Evolutionary conservation across 768 basidiomycete genomes (phyloP), one percentile per base, ranked within the genome.

Genomic region (Trametes maxima): DNA sequence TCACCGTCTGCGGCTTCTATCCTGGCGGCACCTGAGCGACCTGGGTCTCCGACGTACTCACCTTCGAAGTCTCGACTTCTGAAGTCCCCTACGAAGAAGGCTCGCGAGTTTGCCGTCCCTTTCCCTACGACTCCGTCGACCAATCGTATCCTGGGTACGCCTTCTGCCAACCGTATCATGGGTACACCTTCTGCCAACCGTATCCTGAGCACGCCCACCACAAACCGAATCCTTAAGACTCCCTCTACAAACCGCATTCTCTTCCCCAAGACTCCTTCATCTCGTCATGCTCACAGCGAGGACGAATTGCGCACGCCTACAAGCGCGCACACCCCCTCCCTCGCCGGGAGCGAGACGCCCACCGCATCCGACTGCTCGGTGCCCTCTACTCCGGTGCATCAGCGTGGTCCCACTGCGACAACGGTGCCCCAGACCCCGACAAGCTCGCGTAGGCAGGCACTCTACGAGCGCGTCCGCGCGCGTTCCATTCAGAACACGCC

Each of bases 401-500:
- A 88, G 70, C 78, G 79, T 54, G 87, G 85, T 14, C 49, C 78
- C 35, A 72, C 77, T 50, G 84, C 85, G 1, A 65, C 75, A 45
- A 88, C 88, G 1, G 80, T 82, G 25, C 83, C 87, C 5, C 74
- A 84, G 64, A 92, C 90, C 5, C 90, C 91, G 1, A 83, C 83
- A 16, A 86, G 86, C 37, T 88, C 92, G 37, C 82, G 92, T 45
- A 82, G 92, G 46, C 85, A 87, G 67, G 92, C 92, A 8, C 77
- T 94, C 1, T 91, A 90, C 66, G 92, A 94, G 65, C 89, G 92
- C 42, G 77, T 94, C 47, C 87, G 88, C 17, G 87, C 88, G 67
- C 82, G 84, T 57, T 92, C 90, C 4, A 71, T 92, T 54, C 83
- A 84, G 1, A 75, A 79, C 39, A 85, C 89, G 10, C 91, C 92